Base-by-base conservation (phyloP, 1,284 basidiomycete genomes). In the Pterulicium gracile region DNA sequence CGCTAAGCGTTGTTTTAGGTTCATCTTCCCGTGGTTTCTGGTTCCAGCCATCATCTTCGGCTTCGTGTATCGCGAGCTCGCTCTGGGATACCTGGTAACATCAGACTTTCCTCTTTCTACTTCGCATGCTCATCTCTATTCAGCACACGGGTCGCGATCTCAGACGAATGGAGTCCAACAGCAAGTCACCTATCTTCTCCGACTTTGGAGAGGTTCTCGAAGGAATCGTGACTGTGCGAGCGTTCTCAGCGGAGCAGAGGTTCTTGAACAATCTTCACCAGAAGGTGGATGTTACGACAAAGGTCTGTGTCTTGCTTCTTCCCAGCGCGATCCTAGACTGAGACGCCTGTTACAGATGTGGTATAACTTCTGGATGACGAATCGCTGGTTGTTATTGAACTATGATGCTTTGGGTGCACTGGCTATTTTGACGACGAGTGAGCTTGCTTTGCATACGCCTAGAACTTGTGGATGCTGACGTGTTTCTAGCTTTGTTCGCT, bases 221-320 rank as follows among this genome's bases (percentile, higher is more conserved):
- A 49, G 88, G 88, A 17, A 82, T 91, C 43, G 73, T 88, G 40
- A 83, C 86, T n/a, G 88, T 95, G 32, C 78, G 92, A 43, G 93
- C 91, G 0, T 96, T 93, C 63, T 85, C 84, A 5, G 86, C 81
- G 1, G 90, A 94, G 56, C 66, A 68, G 34, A 69, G 76, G n/a
- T 93, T 95, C 68, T 70, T 92, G 54, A 73, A 85, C 47, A 71
- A 73, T 43, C 66, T 92, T 24, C 85, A 84, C 58, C 57, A 49
- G 3, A 83, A 79, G 58, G 70, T 86, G 42, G 79, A 86, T 54
- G 56, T 68, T 17, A 82, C 80, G 1, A 83, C 76, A 0, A 73
- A 79, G 70, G 80, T 78, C 50, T 48, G 55, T 47, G 44, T 47
- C 22, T 5, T n/a, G 15, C 15, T 15, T 10, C 19, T 5, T 19